These are phyloP conservation scores for Cucurbita ficifolia DNA, from an alignment of 306 rosid species.

Conservation along the genomic window DNA sequence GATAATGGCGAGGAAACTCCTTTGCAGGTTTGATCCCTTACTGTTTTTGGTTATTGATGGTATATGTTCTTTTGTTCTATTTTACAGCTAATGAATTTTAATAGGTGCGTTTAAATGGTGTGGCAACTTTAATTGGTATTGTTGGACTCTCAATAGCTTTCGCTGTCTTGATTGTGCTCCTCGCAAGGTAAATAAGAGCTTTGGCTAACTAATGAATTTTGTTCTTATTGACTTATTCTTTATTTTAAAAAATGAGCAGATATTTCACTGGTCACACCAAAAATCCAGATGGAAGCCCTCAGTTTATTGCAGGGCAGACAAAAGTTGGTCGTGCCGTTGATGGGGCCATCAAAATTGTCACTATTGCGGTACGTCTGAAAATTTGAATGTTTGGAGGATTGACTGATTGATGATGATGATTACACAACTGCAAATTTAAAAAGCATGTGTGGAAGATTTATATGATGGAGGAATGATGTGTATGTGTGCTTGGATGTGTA, in stretches of 20 bases:
- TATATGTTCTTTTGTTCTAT: constrained; percentile 13
- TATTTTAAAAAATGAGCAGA: constrained; percentile 21
- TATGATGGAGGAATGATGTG: neutral
- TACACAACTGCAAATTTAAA: neutral
- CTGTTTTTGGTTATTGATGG: neutral
- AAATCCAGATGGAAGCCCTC: constrained; percentile 26
- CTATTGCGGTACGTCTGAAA: constrained; percentile 65
- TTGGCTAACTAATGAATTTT: neutral
- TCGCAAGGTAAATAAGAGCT: constrained; percentile 45
- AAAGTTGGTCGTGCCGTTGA: constrained; percentile 57
- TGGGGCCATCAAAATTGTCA: constrained; percentile 77
- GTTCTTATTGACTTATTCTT: neutral
- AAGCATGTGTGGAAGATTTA: neutral
- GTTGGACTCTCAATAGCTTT: constrained; percentile 91
- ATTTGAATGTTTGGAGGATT: neutral
- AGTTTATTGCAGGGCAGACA: constrained; percentile 54
- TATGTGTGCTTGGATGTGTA: neutral
- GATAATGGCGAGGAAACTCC: constrained; percentile 98
- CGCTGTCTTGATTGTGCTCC: constrained; percentile 54
- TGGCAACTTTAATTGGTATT: constrained; percentile 87
- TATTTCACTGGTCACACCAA: constrained; percentile 78
- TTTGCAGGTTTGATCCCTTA: constrained; percentile 47
- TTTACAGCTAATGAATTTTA: constrained; percentile 10
- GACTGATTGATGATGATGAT: neutral
- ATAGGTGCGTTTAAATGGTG: constrained; percentile 85